These are phyloP conservation scores for Blastobotrys proliferans DNA, from an alignment of 1,139 yeast species.

Conservation along the genomic window DNA sequence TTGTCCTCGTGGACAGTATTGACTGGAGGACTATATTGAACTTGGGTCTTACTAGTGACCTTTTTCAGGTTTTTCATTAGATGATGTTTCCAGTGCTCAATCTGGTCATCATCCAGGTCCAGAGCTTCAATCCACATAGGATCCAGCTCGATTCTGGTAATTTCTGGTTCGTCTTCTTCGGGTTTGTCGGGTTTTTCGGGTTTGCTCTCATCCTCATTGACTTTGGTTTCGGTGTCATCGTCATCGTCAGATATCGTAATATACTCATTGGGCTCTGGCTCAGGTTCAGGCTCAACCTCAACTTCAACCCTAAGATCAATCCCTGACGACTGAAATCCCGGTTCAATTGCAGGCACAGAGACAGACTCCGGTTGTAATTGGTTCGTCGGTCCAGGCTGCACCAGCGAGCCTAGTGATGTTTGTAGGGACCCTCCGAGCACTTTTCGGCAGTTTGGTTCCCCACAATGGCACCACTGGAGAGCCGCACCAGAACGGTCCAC, in stretches of 20 bases:
- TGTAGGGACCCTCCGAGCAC: constrained; percentile 96
- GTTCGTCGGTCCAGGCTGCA: neutral
- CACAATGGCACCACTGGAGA: constrained; percentile 93
- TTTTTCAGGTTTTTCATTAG: neutral
- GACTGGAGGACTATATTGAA: constrained; percentile 53
- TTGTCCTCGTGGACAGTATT: constrained; percentile 46
- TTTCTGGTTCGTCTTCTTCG: constrained; percentile 36
- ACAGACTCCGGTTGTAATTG: neutral
- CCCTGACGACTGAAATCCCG: neutral
- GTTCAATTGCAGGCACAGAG: neutral
- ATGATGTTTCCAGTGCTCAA: constrained; percentile 2
- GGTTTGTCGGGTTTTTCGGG: constrained; percentile 39
- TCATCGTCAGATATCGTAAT: constrained; percentile 28
- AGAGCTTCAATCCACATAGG: constrained; percentile 16
- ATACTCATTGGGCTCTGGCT: constrained; percentile 54
- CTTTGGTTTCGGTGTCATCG: constrained; percentile 40
- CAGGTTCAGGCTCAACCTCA: neutral
- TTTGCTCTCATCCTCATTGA: constrained; percentile 33
- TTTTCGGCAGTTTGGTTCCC: constrained; percentile 87
- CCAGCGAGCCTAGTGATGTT: constrained; percentile 38
- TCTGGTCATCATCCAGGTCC: constrained; percentile 9
- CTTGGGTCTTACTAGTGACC: no score
- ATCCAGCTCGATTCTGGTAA: constrained; percentile 29
- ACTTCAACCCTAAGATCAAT: neutral
- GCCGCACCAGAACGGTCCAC: constrained; percentile 95